Base-by-base conservation (phyloP, 345 rosid genomes). In the Acer negundo region DNA sequence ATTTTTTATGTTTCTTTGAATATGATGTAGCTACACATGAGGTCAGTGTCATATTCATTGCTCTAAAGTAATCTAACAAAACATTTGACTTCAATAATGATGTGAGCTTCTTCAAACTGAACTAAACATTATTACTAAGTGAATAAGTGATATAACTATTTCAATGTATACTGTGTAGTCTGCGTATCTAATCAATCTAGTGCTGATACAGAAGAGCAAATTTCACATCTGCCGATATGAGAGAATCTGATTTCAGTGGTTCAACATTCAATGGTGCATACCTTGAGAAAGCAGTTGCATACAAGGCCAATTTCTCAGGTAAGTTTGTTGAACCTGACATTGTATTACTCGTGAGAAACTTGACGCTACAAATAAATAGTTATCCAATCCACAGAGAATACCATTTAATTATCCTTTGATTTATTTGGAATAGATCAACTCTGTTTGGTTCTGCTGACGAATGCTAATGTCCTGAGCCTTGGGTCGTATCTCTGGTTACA, bases 281-380 rank as follows among this genome's bases (percentile, higher is more conserved):
- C 85, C 84, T 93, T 56, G 98, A 93, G 89, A 95, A 95, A 85
- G 98, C 98, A 2, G 98, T 95, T 49, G 97, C 98, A 65, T 95
- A 87, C 82, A 93, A 87, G 89, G 94, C 98, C 46, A 95, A 93
- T 84, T 95, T 95, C 82, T 76, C 94, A 49, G 98, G 96, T 90
- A 88, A 51, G 61, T 46, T 56, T 44, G 6, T 40, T 49, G 22
- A 46, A 12, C 28, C 1, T n/a, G 58, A 3, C 70, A 49, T 49
- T 65, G 9, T 11, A 28, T 51, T 28, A 28, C 61, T 49, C 7
- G 24, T 9, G 23, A 17, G 23, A 20, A 61, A 62, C 71, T 70
- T 56, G 8, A 17, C 24, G 10, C 53, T 28, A 62, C 15, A n/a
- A 66, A 12, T 1, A 15, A 62, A 63, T 35, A 19, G 46, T 65